Evolutionary conservation across 2,329 filamentous ascomycete genomes (phyloP).

Genomic region (Coccinonectria pachysandricola): DNA sequence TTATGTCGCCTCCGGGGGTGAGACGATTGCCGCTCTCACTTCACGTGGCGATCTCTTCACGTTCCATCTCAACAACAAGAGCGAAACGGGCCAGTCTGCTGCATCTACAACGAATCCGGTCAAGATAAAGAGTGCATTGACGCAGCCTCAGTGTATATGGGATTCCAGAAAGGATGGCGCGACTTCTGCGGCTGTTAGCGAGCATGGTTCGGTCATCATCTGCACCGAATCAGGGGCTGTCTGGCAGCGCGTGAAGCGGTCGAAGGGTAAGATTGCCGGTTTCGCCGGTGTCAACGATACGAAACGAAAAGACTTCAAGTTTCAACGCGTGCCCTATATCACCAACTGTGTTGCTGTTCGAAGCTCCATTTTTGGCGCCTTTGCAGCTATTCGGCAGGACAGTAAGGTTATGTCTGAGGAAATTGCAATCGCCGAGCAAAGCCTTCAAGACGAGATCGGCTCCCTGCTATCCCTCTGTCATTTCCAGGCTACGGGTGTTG

Average conservation of each 20-base stretch:
- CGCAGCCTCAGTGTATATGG: slow-evolving; percentile 75
- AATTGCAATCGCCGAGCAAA: slow-evolving; percentile 55
- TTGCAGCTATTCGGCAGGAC: slow-evolving; percentile 77
- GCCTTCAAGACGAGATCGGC: slow-evolving; percentile 63
- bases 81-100: slow-evolving; percentile 47
- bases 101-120: slow-evolving; percentile 85
- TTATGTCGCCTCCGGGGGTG: slow-evolving; percentile 73
- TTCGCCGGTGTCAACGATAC: slow-evolving; percentile 37
- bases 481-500: slow-evolving; percentile 38
- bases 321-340: slow-evolving; percentile 78
- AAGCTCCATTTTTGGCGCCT: slow-evolving; percentile 83
- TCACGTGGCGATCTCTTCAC: slow-evolving; percentile 81
- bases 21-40: slow-evolving; percentile 84
- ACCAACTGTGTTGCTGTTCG: slow-evolving; percentile 76
- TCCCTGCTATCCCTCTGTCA: slow-evolving; percentile 58
- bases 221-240: slow-evolving; percentile 88
- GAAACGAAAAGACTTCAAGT: slow-evolving; percentile 86
- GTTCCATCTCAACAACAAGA: slow-evolving; percentile 60
- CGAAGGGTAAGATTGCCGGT: slow-evolving; percentile 63
- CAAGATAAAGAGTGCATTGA: slow-evolving; percentile 78
- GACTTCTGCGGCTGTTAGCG: slow-evolving; percentile 76
- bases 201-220: slow-evolving; percentile 90
- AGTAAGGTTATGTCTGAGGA: slow-evolving; percentile 67
- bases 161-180: slow-evolving; percentile 79
- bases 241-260: slow-evolving; percentile 77